These are phyloP conservation scores for Penicillium ochrochloron DNA, from an alignment of 495 filamentous ascomycete species.

Conservation along the genomic window DNA sequence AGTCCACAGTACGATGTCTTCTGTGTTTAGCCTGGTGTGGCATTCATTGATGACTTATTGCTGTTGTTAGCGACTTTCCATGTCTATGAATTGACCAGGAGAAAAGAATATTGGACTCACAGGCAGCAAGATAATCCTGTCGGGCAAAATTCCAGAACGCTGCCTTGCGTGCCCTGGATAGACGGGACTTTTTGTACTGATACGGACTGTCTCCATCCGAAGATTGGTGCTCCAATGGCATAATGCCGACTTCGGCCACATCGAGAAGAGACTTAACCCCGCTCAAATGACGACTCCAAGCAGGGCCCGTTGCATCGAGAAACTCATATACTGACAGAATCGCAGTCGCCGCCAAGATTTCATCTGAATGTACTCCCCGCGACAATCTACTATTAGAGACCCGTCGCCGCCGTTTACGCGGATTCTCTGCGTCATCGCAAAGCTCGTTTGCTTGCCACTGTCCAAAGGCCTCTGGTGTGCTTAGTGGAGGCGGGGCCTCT, in stretches of 20 bases:
- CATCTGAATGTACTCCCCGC: slow-evolving; percentile 57
- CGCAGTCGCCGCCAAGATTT: slow-evolving; percentile 64
- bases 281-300: slow-evolving; percentile 67
- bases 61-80: slow-evolving; percentile 11
- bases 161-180: slow-evolving; percentile 60
- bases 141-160: slow-evolving; percentile 71
- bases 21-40: slow-evolving; percentile 64
- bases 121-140: slow-evolving; percentile 67
- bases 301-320: slow-evolving; percentile 61
- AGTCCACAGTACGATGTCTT: slow-evolving; percentile 63
- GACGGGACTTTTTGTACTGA: slow-evolving; percentile 40
- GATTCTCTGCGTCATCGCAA: slow-evolving; percentile 36
- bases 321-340: slow-evolving; percentile 70
- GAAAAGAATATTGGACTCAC: slow-evolving; percentile 44
- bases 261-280: slow-evolving; percentile 67
- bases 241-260: slow-evolving; percentile 66
- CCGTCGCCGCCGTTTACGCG: slow-evolving; percentile 47
- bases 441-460: slow-evolving; percentile 46
- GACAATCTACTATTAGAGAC: slow-evolving; percentile 46
- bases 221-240: slow-evolving; percentile 54
- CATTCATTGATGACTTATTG: slow-evolving; percentile 61
- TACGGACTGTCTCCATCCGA: slow-evolving; percentile 41
- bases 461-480: slow-evolving; percentile 42
- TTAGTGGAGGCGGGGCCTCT: slow-evolving; percentile 41
- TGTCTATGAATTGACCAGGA: background rate